phyloP scores from a whole-genome alignment of 108 stramenopile genomes.

The Poteriospumella lacustris region DNA sequence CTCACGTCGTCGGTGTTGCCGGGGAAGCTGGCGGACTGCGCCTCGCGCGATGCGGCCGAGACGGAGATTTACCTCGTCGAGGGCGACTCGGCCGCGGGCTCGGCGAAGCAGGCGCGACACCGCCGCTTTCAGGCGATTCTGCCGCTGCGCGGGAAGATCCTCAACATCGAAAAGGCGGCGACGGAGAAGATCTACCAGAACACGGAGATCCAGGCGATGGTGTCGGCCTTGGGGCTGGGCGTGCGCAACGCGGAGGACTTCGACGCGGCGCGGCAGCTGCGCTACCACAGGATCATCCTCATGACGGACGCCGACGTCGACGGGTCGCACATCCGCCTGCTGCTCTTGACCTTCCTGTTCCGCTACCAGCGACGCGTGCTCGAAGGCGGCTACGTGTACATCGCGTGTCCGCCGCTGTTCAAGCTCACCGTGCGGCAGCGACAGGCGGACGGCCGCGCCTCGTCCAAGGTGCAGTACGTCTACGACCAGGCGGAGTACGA shows the following conservation, averaged over 20 bases:
- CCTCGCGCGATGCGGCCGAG: constrained; percentile 63
- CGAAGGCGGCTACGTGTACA: constrained; percentile 77
- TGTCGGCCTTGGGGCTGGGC: constrained; percentile 80
- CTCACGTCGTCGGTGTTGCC: constrained; percentile 78
- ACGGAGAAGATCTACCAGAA: constrained; percentile 66
- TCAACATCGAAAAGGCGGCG: constrained; percentile 88
- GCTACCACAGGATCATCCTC: constrained; percentile 75
- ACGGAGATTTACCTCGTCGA: constrained; percentile 90
- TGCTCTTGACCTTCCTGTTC: constrained; percentile 85
- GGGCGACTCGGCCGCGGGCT: constrained; percentile 88
- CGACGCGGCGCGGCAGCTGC: constrained; percentile 60
- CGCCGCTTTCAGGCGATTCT: constrained; percentile 83
- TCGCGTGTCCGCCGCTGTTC: constrained; percentile 89
- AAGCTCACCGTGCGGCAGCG: constrained; percentile 68
- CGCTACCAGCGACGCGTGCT: constrained; percentile 82
- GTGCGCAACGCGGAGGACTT: constrained; percentile 79
- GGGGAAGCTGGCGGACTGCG: constrained; percentile 87
- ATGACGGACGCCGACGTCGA: constrained; percentile 98
- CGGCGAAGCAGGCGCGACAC: constrained; percentile 89
- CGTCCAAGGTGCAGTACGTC: background rate
- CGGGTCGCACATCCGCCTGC: constrained; percentile 88
- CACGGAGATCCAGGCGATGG: constrained; percentile 78
- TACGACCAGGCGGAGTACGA: background rate
- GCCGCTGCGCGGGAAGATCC: constrained; percentile 85
- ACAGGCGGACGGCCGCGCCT: constrained; percentile 32